Base-by-base conservation (phyloP, 306 rosid species). In the Gastrolobium bilobum region DNA sequence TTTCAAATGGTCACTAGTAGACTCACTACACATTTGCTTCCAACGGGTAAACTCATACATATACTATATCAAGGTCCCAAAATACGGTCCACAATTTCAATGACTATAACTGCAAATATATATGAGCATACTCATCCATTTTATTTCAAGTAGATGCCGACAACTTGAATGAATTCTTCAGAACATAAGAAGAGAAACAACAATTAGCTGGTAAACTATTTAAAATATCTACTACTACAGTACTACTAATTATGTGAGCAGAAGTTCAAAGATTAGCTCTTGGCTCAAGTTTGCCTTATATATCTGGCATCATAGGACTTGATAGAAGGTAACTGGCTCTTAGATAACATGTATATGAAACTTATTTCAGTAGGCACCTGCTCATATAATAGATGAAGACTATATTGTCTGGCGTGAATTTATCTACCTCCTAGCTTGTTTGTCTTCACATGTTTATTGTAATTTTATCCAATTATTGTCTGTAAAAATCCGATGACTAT, bases 91-190 rank as follows among this genome's bases (percentile, higher is more conserved):
- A n/a, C n/a, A n/a, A n/a, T n/a, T n/a, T n/a, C n/a, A n/a, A n/a
- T n/a, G n/a, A n/a, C n/a, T n/a, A n/a, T n/a, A n/a, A n/a, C n/a
- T n/a, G n/a, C n/a, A n/a, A n/a, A n/a, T n/a, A n/a, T n/a, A n/a
- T n/a, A n/a, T n/a, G n/a, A n/a, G n/a, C n/a, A n/a, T n/a, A n/a
- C n/a, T n/a, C n/a, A n/a, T n/a, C n/a, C n/a, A n/a, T n/a, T n/a
- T n/a, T n/a, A n/a, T n/a, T n/a, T n/a, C n/a, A n/a, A n/a, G n/a
- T 90, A 86, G 98, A 89, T 83, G 93, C 97, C 40, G 96, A 89
- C 70, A 81, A 85, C 79, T 76, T 88, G 87, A 52, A 47, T 26
- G 59, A 71, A 6, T 51, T 56, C 74, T 79, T 79, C 68, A 66
- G 75, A 84, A 10, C 75, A 66, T 58, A 66, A 59, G 75, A 73